Conservation (phyloP, 805 yeast species). For the Pichia membranifaciens region DNA sequence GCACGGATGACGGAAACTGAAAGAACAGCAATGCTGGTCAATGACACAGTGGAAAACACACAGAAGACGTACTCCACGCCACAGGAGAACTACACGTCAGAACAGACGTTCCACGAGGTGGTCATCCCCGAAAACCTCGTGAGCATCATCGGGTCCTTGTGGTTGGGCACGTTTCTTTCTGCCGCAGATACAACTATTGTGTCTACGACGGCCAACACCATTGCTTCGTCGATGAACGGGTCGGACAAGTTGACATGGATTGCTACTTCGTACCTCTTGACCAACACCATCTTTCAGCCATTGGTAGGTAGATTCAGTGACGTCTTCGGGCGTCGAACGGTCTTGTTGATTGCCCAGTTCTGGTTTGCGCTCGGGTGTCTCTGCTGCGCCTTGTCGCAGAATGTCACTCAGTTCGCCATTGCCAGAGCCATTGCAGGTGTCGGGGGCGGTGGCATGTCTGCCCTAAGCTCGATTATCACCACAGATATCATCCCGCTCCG, state of each 20-base stretch:
- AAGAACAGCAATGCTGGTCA: constrained; percentile 8
- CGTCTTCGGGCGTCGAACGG: constrained; percentile 48
- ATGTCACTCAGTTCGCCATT: constrained; percentile 40
- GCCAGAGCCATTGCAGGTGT: constrained; percentile 54
- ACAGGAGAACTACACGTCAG: constrained; percentile 10
- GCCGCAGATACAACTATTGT: constrained; percentile 58
- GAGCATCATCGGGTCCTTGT: constrained; percentile 30
- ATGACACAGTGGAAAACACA: constrained; percentile 3
- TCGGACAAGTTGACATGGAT: constrained; percentile 57
- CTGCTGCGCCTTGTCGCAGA: constrained; percentile 35
- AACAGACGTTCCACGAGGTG: constrained; percentile 17
- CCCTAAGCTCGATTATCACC: constrained; percentile 46
- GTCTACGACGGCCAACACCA: constrained; percentile 50
- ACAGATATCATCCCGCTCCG: constrained; percentile 51
- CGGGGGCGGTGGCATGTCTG: constrained; percentile 52
- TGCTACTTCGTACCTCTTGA: constrained; percentile 62
- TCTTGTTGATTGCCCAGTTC: constrained; percentile 38
- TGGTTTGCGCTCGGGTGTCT: constrained; percentile 42
- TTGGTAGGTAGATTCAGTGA: constrained; percentile 67
- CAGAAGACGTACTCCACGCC: constrained; percentile 6
- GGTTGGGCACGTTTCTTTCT: constrained; percentile 44
- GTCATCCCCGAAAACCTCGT: constrained; percentile 19
- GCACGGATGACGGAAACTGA: constrained; percentile 3
- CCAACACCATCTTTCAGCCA: constrained; percentile 71
- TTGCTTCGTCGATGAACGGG: constrained; percentile 54